phyloP scores from a whole-genome alignment of 129 eudicot species.

The Flaveria trinervia region DNA sequence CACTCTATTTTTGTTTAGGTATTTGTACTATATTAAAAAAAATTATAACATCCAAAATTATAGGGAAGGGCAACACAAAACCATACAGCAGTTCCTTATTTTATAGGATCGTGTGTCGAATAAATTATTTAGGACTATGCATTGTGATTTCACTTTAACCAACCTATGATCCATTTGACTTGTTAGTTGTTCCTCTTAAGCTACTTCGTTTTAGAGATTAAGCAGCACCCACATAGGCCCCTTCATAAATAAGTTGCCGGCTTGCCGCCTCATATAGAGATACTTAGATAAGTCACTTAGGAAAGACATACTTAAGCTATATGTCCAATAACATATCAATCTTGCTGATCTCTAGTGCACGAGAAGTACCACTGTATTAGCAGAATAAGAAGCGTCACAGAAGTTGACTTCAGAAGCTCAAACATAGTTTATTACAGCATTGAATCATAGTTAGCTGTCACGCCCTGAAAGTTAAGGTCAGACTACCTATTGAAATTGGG shows the following conservation, averaged over 20 bases:
- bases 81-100: slow-evolving; percentile 1
- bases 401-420: neutral
- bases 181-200: neutral
- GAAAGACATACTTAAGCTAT: neutral
- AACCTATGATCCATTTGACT: neutral
- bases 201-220: neutral
- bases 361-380: neutral
- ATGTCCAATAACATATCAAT: slow-evolving; percentile 11
- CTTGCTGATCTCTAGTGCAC: slow-evolving; percentile 13
- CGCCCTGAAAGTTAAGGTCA: slow-evolving; percentile 6
- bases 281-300: neutral
- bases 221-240: neutral
- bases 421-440: neutral
- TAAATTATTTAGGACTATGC: slow-evolving; percentile 4
- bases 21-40: neutral
- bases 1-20: neutral
- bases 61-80: slow-evolving; percentile 4
- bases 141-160: neutral
- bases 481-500: neutral
- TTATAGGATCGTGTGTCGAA: too few species aligned
- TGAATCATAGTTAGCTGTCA: slow-evolving; percentile 10
- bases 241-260: neutral
- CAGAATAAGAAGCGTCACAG: neutral
- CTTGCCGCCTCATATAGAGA: neutral
- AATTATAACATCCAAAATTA: neutral